Percentiles rank a stretch among this genome's conserved stretches.
Conservation (phyloP, 805 yeast species). For the Metschnikowia peoriensis region DNA sequence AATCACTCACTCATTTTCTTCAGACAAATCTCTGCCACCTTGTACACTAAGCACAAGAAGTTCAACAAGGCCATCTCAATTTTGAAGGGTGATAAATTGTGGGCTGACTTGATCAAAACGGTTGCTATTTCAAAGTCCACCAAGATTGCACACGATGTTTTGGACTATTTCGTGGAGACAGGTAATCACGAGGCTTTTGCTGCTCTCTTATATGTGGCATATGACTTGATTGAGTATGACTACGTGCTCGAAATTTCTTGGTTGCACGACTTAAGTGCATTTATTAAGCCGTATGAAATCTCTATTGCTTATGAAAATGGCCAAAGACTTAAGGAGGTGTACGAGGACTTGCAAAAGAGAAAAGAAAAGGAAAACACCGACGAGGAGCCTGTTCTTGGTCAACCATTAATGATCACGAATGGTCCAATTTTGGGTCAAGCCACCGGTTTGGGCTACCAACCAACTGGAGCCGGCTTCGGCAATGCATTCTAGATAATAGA, state of each 20-base stretch:
- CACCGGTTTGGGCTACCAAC: constrained; percentile 59
- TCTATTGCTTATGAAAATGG: constrained; percentile 80
- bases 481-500: constrained; percentile 35
- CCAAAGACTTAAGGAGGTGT: constrained; percentile 59
- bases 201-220: constrained; percentile 84
- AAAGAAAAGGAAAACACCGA: constrained; percentile 52
- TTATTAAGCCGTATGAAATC: constrained; percentile 88
- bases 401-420: constrained; percentile 79
- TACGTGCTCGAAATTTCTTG: constrained; percentile 87
- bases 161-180: constrained; percentile 91
- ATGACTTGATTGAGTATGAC: constrained; percentile 75
- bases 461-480: constrained; percentile 74
- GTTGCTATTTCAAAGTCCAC: constrained; percentile 77
- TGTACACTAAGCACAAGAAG: constrained; percentile 92
- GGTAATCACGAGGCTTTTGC: constrained; percentile 95
- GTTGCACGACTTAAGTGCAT: constrained; percentile 81
- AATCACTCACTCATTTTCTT: constrained; percentile 87
- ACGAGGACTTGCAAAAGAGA: constrained; percentile 69
- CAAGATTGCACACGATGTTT: constrained; percentile 83
- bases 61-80: constrained; percentile 86
- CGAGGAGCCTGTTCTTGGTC: constrained; percentile 53
- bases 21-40: constrained; percentile 92
- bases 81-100: constrained; percentile 86
- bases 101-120: constrained; percentile 93
- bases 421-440: constrained; percentile 49